phyloP scores from a whole-genome alignment of 2,329 filamentous ascomycete species.

The Pseudomassariella vexata region DNA sequence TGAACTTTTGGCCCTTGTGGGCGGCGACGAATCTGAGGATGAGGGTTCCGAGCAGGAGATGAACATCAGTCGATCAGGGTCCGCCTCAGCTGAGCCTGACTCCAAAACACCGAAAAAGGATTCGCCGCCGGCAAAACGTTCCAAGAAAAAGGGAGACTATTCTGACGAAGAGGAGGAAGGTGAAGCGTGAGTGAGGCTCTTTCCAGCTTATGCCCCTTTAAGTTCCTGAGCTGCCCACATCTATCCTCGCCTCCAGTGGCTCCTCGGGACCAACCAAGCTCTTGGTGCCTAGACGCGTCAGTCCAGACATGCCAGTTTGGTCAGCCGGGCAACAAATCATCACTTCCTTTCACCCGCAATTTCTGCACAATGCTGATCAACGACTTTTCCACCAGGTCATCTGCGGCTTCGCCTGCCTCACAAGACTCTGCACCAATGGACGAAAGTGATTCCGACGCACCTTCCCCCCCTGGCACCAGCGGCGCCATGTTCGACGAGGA shows the following conservation, averaged over 20 bases:
- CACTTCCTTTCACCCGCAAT: neutral
- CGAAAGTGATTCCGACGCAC: conserved; percentile 75
- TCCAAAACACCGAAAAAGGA: conserved; percentile 29
- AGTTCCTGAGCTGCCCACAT: too few relatives aligned
- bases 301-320: too few relatives aligned
- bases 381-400: conserved; percentile 14
- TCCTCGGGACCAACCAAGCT: too few relatives aligned
- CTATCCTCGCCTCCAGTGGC: too few relatives aligned
- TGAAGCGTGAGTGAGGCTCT: conserved; percentile 75
- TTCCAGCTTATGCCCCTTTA: too few relatives aligned
- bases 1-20: conserved; percentile 88
- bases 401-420: conserved; percentile 65
- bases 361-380: conserved; percentile 8
- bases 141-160: conserved; percentile 50
- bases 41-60: conserved; percentile 47
- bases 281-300: too few relatives aligned
- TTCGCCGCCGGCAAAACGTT: conserved; percentile 35
- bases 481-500: conserved; percentile 37
- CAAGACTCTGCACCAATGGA: conserved; percentile 84
- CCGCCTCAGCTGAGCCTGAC: conserved; percentile 42
- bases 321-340: too few relatives aligned
- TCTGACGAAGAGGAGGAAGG: conserved; percentile 73
- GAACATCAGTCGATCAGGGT: conserved; percentile 48
- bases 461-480: conserved; percentile 40
- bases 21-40: conserved; percentile 62